These are phyloP conservation scores for Pythium utonaiense DNA, from an alignment of 352 stramenopile genomes.

Conservation along the genomic window DNA sequence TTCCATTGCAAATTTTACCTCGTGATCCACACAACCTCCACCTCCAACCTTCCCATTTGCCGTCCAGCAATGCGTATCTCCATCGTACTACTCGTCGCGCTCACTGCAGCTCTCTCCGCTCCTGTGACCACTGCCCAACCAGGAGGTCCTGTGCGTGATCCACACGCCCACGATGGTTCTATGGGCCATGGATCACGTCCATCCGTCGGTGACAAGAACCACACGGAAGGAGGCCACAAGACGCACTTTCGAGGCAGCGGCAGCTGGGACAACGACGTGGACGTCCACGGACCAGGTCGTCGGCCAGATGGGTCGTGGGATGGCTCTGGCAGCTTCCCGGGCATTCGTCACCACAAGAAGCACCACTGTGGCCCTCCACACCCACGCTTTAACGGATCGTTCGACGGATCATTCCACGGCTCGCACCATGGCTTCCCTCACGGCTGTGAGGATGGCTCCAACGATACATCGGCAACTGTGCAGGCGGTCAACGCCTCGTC, in stretches of 20 bases:
- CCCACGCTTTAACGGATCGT: neutral
- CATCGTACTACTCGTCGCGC: neutral
- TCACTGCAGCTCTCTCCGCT: neutral
- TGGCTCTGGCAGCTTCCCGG: neutral
- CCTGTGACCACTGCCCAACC: neutral
- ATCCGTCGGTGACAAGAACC: neutral
- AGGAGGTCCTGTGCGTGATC: neutral
- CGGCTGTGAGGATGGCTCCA: neutral
- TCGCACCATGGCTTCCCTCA: neutral
- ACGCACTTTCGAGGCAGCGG: conserved; percentile 1
- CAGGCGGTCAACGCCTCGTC: neutral
- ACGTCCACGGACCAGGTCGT: neutral
- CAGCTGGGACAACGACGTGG: conserved; percentile 3
- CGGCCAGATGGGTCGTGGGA: neutral
- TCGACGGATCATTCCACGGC: conserved; percentile 1
- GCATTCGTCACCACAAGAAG: neutral
- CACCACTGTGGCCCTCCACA: conserved; percentile 4
- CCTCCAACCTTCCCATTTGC: neutral
- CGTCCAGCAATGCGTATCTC: neutral
- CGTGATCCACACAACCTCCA: neutral
- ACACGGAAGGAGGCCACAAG: neutral
- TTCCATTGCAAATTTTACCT: neutral
- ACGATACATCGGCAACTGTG: neutral
- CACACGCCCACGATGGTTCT: neutral
- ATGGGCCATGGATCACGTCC: neutral